Conservation (phyloP, 2,329 filamentous ascomycete genomes). For the Epichloe amarillans region DNA sequence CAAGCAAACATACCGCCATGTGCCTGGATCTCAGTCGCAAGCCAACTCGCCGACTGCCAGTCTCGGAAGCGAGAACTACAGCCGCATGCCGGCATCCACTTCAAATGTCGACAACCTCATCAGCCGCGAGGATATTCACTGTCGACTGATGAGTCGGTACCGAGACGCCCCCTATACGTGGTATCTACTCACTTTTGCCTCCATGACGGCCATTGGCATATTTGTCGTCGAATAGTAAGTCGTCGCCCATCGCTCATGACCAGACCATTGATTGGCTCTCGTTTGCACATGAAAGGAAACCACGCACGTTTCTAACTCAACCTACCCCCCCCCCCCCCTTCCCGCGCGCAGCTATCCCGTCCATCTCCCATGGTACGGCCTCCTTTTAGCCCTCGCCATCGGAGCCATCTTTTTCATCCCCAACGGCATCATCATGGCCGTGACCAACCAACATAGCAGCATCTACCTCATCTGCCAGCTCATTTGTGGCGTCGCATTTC, state of each 20-base stretch:
- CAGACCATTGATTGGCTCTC: no score
- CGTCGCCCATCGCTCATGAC: constrained; percentile 1
- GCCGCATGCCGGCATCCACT: constrained; percentile 21
- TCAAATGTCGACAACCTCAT: constrained; percentile 42
- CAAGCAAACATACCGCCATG: constrained; percentile 39
- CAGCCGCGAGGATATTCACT: constrained; percentile 68
- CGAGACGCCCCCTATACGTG: constrained; percentile 69
- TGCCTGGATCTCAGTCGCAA: constrained; percentile 19
- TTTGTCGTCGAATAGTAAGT: constrained; percentile 75
- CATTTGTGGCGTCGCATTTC: constrained; percentile 69
- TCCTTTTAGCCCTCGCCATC: constrained; percentile 65
- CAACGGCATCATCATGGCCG: constrained; percentile 85
- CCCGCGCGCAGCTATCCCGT: constrained; percentile 52
- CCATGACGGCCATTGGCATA: constrained; percentile 66
- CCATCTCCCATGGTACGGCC: constrained; percentile 75
- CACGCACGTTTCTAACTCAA: not conserved
- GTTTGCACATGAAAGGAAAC: no score
- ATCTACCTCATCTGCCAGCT: constrained; percentile 81
- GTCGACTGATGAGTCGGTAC: constrained; percentile 70
- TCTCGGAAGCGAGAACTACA: constrained; percentile 10
- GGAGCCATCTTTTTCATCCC: constrained; percentile 76
- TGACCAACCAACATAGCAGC: constrained; percentile 79
- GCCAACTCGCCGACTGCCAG: constrained; percentile 9
- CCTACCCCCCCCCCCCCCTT: not conserved
- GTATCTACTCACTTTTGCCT: constrained; percentile 64